These are phyloP conservation scores for Paramecium biaurelia DNA, from an alignment of 73 alveolate species.

Conservation along the genomic window DNA sequence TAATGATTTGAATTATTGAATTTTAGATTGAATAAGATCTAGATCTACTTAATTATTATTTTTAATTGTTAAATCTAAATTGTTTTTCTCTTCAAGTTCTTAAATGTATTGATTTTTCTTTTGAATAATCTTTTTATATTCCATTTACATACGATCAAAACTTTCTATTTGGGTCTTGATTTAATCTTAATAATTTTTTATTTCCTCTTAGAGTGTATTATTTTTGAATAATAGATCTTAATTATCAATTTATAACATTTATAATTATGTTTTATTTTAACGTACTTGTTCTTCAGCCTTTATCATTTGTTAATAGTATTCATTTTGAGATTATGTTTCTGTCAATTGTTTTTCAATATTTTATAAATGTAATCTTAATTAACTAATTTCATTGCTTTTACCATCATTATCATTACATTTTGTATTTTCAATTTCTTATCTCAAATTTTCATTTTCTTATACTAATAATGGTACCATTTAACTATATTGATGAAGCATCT, in stretches of 20 bases:
- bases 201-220: constrained; percentile 4
- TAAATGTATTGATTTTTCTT: background rate
- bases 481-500: background rate
- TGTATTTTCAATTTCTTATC: background rate
- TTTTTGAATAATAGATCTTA: background rate
- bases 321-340: background rate
- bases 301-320: background rate
- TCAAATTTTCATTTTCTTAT: background rate
- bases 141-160: background rate
- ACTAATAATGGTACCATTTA: constrained; percentile 40
- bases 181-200: background rate
- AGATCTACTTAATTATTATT: background rate
- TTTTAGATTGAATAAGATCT: background rate
- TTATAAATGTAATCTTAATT: background rate
- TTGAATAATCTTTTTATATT: background rate
- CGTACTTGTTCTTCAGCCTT: constrained; percentile 4
- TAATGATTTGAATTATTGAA: constrained; percentile 19
- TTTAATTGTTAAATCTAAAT: background rate
- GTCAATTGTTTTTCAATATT: constrained; percentile 9
- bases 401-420: background rate
- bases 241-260: background rate
- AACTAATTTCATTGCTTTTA: background rate
- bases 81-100: background rate
- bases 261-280: background rate
- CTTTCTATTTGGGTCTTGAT: background rate